Percentiles rank a stretch among this genome's conserved stretches.
Evolutionary conservation across 768 basidiomycete genomes (phyloP).

Genomic region (Clitopilus passeckerianus): DNA sequence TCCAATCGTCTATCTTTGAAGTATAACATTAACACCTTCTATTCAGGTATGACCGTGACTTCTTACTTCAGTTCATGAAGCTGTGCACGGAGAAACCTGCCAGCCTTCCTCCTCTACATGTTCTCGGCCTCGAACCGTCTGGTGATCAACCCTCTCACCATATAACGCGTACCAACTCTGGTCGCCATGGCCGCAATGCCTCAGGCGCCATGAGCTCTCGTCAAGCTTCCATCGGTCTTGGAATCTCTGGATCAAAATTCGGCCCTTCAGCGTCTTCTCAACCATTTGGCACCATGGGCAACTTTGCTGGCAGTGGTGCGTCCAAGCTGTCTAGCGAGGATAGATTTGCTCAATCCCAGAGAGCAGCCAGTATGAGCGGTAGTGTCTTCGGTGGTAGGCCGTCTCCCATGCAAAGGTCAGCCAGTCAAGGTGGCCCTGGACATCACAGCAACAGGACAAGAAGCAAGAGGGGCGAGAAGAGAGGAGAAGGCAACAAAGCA

Average conservation of each 20-base stretch:
- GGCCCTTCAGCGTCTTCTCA: conserved; percentile 38
- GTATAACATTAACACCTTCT: background rate
- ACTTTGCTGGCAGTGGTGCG: conserved; percentile 48
- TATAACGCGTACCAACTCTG: conserved; percentile 61
- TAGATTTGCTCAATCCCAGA: conserved; percentile 48
- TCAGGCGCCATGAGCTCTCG: conserved; percentile 39
- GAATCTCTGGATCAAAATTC: conserved; percentile 34
- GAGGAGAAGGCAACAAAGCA: conserved; percentile 51
- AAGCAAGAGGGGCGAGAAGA: conserved; percentile 81
- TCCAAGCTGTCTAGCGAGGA: conserved; percentile 67
- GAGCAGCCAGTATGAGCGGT: conserved; percentile 56
- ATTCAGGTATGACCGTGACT: conserved; percentile 92
- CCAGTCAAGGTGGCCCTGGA: conserved; percentile 59
- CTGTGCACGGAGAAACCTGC: conserved; percentile 96
- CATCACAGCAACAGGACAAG: conserved; percentile 58
- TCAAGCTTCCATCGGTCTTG: conserved; percentile 40
- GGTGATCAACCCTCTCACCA: conserved; percentile 44
- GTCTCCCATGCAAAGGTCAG: conserved; percentile 61
- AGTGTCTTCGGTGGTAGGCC: conserved; percentile 51
- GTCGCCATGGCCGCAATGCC: conserved; percentile 48
- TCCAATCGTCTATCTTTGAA: background rate
- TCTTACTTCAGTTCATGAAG: conserved; percentile 94
- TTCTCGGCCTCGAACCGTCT: conserved; percentile 80
- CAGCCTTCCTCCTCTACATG: conserved; percentile 81
- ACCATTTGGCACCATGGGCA: conserved; percentile 55